phyloP scores from a whole-genome alignment of 495 filamentous ascomycete genomes.

The Penicillium coffeae region DNA sequence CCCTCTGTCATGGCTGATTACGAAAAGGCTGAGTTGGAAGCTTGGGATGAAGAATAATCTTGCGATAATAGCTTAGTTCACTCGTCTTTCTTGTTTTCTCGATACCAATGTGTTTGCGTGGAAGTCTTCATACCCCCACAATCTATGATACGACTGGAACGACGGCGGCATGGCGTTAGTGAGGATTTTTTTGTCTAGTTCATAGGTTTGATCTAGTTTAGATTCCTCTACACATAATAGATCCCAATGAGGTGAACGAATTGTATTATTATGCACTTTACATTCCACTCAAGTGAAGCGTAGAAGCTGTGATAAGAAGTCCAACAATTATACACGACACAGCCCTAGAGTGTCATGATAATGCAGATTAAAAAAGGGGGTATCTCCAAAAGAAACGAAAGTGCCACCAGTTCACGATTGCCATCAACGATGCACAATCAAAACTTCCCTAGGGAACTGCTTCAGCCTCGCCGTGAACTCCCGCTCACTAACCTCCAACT shows the following conservation, averaged over 20 bases:
- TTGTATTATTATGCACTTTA: no score
- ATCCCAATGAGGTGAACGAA: no score
- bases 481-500: conserved; percentile 57
- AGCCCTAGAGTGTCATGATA: no score
- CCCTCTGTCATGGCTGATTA: conserved; percentile 50
- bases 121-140: conserved; percentile 1
- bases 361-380: neutral
- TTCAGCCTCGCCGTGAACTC: conserved; percentile 51
- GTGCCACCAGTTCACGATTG: no score
- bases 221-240: no score
- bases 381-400: conserved; percentile 12
- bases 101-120: neutral
- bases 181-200: neutral
- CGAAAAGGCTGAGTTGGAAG: conserved; percentile 67
- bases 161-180: conserved; percentile 19
- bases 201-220: no score
- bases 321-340: no score
- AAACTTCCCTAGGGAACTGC: conserved; percentile 45
- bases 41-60: conserved; percentile 62
- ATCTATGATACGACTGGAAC: conserved; percentile 20
- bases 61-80: neutral
- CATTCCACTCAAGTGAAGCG: no score
- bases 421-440: conserved; percentile 56
- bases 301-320: no score
- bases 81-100: neutral